Evolutionary conservation across 2,329 filamentous ascomycete genomes (phyloP), one percentile per base, ranked within the genome.

Genomic region (Xylariaceae sp.): DNA sequence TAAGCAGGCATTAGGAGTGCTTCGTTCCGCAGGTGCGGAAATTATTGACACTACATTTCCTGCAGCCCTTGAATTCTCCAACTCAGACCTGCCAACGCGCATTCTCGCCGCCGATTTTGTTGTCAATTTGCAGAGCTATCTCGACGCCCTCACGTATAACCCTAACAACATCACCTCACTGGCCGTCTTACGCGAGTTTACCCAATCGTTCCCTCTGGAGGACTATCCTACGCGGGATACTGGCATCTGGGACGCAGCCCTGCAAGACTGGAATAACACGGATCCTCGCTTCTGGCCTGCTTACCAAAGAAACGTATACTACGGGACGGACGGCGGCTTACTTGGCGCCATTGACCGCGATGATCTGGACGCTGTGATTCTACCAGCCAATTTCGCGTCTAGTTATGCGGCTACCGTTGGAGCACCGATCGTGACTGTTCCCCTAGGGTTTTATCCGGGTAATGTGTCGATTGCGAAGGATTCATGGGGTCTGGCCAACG

Each of bases 381-480:
- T 89, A 3, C 87, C 87, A 0, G 84, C 84, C 0, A 63, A 72
- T 18, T 71, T 78, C 21, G 74, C 81, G 0, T 73, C 79, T 0
- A 68, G 71, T 2, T 76, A 84, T 3, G 79, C 83, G 2, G 84
- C 83, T 0, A 70, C 85, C 20, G 77, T 86, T 0, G 85, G 85
- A 0, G 75, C 78, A 0, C 87, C 87, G 0, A 78, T 86, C 3
- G 73, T 90, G 10, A 86, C 83, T 0, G 82, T 90, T 0, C 88
- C 87, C 0, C 71, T 90, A 54, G 86, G 86, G 0, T 78, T 78
- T 20, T 63, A 54, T 41, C 64, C 65, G 9, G 42, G 52, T 81
- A 79, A 60, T 81, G 79, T 78, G 14, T 73, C 74, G 2, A 77
- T 85, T 1, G 67, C 70, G 9, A 70, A 69, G 37, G 80, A 81